These are phyloP conservation scores for Glycyrrhiza uralensis DNA, from an alignment of 306 rosid genomes.

Conservation along the genomic window DNA sequence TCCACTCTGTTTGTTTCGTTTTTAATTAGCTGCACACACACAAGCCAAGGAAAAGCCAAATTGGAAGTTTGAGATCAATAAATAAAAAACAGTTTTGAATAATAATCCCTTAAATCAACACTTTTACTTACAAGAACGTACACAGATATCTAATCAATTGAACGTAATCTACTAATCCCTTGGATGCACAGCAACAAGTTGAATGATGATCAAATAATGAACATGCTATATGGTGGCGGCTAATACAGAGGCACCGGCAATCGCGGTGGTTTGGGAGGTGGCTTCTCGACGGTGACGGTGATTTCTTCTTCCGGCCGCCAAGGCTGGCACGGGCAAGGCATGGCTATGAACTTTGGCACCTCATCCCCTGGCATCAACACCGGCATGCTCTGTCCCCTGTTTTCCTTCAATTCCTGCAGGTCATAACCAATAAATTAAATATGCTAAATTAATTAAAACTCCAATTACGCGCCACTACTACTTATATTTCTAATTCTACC, in stretches of 20 bases:
- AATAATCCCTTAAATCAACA: no score
- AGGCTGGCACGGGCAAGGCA: constrained; percentile 81
- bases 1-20: no score
- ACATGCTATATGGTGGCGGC: not conserved
- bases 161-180: no score
- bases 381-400: constrained; percentile 53
- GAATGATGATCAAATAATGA: not conserved
- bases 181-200: not conserved
- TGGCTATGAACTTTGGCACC: constrained; percentile 79
- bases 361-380: constrained; percentile 91
- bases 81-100: no score
- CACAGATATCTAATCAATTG: no score
- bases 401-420: constrained; percentile 42
- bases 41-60: no score
- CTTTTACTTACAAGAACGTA: no score
- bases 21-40: no score
- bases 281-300: constrained; percentile 36
- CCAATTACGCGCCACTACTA: not conserved
- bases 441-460: not conserved
- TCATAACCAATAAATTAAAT: not conserved
- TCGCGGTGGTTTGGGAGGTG: constrained; percentile 56
- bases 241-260: constrained; percentile 42
- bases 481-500: no score
- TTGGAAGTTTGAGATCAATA: no score
- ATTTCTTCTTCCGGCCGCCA: constrained; percentile 42